Evolutionary conservation across 371 early-diverging fungal genomes (phyloP).

Genomic region (Umbelopsis sp.): DNA sequence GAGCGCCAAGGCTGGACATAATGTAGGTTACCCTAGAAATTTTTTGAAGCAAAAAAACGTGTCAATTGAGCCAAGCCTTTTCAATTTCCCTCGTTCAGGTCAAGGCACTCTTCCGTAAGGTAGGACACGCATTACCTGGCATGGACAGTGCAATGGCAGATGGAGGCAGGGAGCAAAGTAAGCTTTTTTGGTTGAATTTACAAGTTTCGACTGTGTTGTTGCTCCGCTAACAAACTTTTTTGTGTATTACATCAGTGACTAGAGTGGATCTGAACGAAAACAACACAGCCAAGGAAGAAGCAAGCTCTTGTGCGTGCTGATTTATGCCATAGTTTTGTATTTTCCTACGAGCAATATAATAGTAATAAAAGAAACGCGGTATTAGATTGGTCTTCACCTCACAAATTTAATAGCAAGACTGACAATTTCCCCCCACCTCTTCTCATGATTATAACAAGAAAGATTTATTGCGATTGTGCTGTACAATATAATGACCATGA

Average conservation of each 20-base stretch:
- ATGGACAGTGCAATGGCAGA: constrained; percentile 67
- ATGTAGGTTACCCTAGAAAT: constrained; percentile 44
- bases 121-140: constrained; percentile 89
- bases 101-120: constrained; percentile 89
- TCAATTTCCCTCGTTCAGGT: constrained; percentile 31
- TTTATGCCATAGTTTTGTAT: background rate
- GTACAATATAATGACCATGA: constrained; percentile 3
- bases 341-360: too few species aligned
- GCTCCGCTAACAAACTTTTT: background rate
- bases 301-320: constrained; percentile 50
- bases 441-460: background rate
- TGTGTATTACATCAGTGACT: constrained; percentile 34
- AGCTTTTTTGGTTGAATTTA: constrained; percentile 12
- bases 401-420: too few species aligned
- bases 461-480: constrained; percentile 7
- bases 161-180: constrained; percentile 27
- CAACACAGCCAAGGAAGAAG: constrained; percentile 37
- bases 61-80: background rate
- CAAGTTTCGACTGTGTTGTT: background rate
- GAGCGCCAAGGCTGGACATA: constrained; percentile 92
- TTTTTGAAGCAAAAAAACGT: too few species aligned
- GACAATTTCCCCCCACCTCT: too few species aligned
- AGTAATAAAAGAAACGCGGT: too few species aligned
- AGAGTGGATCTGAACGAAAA: constrained; percentile 49
- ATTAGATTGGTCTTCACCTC: too few species aligned